Evolutionary conservation across 1,139 yeast genomes (phyloP).

Genomic region (Entelexis sorbosivorans): DNA sequence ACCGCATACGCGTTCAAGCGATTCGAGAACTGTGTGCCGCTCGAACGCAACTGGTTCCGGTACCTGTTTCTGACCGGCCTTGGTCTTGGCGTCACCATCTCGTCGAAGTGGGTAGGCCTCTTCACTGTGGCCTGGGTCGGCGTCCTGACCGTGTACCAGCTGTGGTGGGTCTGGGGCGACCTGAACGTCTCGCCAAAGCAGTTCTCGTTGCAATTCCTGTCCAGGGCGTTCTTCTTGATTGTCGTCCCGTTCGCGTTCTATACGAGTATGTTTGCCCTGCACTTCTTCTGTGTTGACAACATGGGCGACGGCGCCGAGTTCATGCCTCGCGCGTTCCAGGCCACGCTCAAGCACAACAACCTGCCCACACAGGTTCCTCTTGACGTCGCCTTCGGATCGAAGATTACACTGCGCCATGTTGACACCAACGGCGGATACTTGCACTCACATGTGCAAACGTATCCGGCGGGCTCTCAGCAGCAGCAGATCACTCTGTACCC

Average conservation of each 20-base stretch:
- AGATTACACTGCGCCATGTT: constrained; percentile 64
- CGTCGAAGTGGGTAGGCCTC: constrained; percentile 94
- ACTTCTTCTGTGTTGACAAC: constrained; percentile 55
- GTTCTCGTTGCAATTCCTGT: constrained; percentile 42
- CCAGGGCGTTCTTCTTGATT: constrained; percentile 51
- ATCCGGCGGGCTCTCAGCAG: constrained; percentile 83
- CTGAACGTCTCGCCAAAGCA: constrained; percentile 46
- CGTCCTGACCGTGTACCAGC: constrained; percentile 53
- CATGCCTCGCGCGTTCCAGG: constrained; percentile 82
- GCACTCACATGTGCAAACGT: constrained; percentile 79
- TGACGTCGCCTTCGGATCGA: constrained; percentile 83
- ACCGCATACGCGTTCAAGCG: constrained; percentile 70
- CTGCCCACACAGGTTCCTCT: constrained; percentile 62
- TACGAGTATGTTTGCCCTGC: constrained; percentile 62
- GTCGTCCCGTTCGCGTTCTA: constrained; percentile 64
- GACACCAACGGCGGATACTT: constrained; percentile 89
- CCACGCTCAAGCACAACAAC: constrained; percentile 56
- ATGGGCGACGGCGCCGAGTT: constrained; percentile 86
- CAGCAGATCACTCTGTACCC: constrained; percentile 68
- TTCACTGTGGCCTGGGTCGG: constrained; percentile 95
- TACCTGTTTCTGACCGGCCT: constrained; percentile 64
- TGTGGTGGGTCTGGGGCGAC: constrained; percentile 88
- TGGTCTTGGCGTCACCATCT: constrained; percentile 74
- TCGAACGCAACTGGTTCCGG: constrained; percentile 57
- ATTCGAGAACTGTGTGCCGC: constrained; percentile 70